phyloP scores from a whole-genome alignment of 805 yeast genomes.

The Pichia paraexigua region DNA sequence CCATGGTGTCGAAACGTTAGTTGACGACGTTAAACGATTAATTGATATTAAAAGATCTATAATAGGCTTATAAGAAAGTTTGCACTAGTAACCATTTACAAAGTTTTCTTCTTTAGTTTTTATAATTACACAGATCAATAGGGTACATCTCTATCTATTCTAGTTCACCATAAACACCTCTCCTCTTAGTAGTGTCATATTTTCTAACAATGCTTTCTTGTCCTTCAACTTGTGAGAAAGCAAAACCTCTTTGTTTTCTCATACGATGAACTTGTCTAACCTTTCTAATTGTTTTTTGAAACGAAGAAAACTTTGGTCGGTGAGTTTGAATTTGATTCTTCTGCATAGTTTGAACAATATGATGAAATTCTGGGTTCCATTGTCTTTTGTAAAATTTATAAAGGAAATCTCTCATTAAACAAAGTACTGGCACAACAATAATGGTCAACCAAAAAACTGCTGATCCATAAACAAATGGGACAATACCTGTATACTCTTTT shows the following conservation, averaged over 20 bases:
- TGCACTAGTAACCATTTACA: not conserved
- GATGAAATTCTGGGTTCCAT: slow-evolving; percentile 87
- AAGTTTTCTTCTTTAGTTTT: not conserved
- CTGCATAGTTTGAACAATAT: slow-evolving; percentile 93
- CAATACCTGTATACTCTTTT: slow-evolving; percentile 73
- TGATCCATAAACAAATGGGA: slow-evolving; percentile 68
- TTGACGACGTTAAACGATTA: not conserved
- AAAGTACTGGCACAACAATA: slow-evolving; percentile 66
- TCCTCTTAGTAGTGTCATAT: slow-evolving; percentile 85
- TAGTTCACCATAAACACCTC: slow-evolving; percentile 28
- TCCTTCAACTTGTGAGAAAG: slow-evolving; percentile 93
- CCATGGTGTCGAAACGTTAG: not conserved
- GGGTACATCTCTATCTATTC: slow-evolving; percentile 10
- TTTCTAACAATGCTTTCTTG: slow-evolving; percentile 87
- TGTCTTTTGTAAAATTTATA: slow-evolving; percentile 95
- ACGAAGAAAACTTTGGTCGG: slow-evolving; percentile 93
- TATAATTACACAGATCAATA: not conserved
- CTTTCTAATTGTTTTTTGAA: slow-evolving; percentile 93
- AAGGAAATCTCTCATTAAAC: slow-evolving; percentile 77
- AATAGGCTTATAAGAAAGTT: not conserved
- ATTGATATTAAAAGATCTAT: not conserved
- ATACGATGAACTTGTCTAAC: slow-evolving; percentile 97
- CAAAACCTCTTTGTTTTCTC: slow-evolving; percentile 97
- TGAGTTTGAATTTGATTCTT: slow-evolving; percentile 89
- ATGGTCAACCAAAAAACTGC: slow-evolving; percentile 76